Evolutionary conservation across 2,329 filamentous ascomycete species (phyloP).

Genomic region (Paramyrothecium sp.): DNA sequence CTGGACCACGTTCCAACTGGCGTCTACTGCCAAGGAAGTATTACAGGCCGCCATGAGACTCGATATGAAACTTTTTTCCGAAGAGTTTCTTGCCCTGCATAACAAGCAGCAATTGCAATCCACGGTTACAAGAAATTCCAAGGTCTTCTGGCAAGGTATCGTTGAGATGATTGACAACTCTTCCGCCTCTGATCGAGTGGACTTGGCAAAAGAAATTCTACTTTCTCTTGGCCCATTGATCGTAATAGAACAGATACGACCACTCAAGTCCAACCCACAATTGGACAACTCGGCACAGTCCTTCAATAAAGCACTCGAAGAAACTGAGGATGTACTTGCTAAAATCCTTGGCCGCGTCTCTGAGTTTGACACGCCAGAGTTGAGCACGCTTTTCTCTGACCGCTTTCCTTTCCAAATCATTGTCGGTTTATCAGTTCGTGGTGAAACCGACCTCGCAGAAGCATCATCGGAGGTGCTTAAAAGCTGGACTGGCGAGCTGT

Average conservation of each 20-base stretch:
- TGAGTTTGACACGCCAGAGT: conserved; percentile 68
- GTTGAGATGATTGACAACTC: conserved; percentile 77
- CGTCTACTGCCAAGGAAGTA: conserved; percentile 41
- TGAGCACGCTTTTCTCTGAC: conserved; percentile 68
- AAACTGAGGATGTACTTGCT: conserved; percentile 59
- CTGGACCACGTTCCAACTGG: conserved; percentile 38
- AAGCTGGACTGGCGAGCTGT: conserved; percentile 68
- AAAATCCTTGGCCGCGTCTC: conserved; percentile 76
- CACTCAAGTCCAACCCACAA: conserved; percentile 44
- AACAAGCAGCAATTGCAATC: conserved; percentile 61
- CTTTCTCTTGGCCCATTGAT: conserved; percentile 69
- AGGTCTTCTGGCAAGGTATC: conserved; percentile 33
- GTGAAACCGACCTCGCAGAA: conserved; percentile 75
- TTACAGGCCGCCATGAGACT: conserved; percentile 54
- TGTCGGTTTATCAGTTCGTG: conserved; percentile 77
- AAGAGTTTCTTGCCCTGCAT: conserved; percentile 57
- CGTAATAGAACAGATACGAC: conserved; percentile 71
- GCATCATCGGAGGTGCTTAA: conserved; percentile 82
- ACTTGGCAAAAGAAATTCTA: conserved; percentile 73
- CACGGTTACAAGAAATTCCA: conserved; percentile 66
- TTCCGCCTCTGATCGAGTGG: conserved; percentile 55
- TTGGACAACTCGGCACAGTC: conserved; percentile 45
- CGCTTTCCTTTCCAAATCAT: conserved; percentile 69
- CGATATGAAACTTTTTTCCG: conserved; percentile 41
- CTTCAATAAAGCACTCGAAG: conserved; percentile 73